These are phyloP conservation scores for Diplocarpon rosae DNA, from an alignment of 2,329 filamentous ascomycete species.

Conservation along the genomic window DNA sequence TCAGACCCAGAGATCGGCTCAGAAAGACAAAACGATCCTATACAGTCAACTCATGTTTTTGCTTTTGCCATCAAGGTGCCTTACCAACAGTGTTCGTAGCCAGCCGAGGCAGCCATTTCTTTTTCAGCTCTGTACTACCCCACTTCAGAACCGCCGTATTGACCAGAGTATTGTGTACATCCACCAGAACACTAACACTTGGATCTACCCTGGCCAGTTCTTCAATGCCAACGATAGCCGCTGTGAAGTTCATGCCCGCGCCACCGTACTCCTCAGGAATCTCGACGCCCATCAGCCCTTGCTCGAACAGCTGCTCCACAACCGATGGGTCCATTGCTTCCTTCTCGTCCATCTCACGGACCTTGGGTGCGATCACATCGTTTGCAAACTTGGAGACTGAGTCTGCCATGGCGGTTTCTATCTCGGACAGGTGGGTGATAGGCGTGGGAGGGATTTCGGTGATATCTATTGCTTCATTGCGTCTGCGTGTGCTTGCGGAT, in stretches of 20 bases:
- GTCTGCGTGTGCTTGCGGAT: constrained; percentile 47
- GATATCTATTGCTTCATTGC: constrained; percentile 48
- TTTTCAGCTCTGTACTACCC: constrained; percentile 65
- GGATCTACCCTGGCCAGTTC: constrained; percentile 91
- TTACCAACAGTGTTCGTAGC: constrained; percentile 72
- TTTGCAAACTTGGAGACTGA: constrained; percentile 83
- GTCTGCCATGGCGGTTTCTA: constrained; percentile 80
- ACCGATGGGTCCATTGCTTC: constrained; percentile 84
- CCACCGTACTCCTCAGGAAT: constrained; percentile 96
- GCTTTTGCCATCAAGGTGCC: neutral
- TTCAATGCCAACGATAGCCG: constrained; percentile 92
- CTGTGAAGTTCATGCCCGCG: constrained; percentile 96
- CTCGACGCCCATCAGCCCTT: constrained; percentile 93
- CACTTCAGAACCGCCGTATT: constrained; percentile 88
- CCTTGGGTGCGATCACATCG: constrained; percentile 80
- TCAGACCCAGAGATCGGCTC: constrained; percentile 91
- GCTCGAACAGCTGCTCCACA: constrained; percentile 91
- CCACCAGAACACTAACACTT: constrained; percentile 86
- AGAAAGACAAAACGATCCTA: constrained; percentile 77
- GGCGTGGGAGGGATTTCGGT: constrained; percentile 77
- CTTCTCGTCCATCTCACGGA: constrained; percentile 93
- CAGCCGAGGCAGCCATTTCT: constrained; percentile 79
- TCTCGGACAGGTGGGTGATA: constrained; percentile 85
- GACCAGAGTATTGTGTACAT: constrained; percentile 96
- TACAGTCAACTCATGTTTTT: constrained; percentile 6